Percentiles rank a stretch among this genome's conserved stretches.
Conservation (phyloP, 257 asterid species). For the Plantago elongata region DNA sequence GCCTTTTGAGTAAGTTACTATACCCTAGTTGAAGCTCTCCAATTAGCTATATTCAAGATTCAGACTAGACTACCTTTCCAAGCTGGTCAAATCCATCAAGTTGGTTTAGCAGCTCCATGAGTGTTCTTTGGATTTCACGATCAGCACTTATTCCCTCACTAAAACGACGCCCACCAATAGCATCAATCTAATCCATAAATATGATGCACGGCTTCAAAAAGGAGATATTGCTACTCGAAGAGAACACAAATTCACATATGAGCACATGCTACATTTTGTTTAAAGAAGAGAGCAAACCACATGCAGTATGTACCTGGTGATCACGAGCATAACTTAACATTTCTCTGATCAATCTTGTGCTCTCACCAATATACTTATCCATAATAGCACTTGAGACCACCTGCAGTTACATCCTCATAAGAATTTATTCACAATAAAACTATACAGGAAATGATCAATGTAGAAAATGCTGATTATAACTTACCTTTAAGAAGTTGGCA, state of each 20-base stretch:
- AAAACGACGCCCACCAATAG: conserved; percentile 90
- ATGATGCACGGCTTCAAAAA: conserved; percentile 80
- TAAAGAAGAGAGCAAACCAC: not conserved
- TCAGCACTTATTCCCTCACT: conserved; percentile 98
- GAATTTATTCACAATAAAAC: conserved; percentile 2
- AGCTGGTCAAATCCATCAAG: conserved; percentile 95
- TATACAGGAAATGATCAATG: not conserved
- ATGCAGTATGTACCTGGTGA: conserved; percentile 65
- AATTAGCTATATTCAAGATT: not conserved
- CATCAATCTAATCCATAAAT: conserved; percentile 96
- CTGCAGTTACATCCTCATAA: conserved; percentile 34
- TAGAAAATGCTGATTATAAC: not conserved
- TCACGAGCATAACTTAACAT: conserved; percentile 95
- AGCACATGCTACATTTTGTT: not conserved
- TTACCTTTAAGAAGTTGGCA: conserved; percentile 91
- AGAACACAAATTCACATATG: not conserved
- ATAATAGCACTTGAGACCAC: conserved; percentile 94
- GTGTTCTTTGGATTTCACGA: conserved; percentile 94
- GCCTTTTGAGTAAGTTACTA: conserved; percentile 58
- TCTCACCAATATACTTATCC: conserved; percentile 89
- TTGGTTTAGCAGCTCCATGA: conserved; percentile 91
- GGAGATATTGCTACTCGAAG: conserved; percentile 2
- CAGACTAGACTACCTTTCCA: conserved; percentile 58
- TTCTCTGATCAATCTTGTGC: conserved; percentile 86
- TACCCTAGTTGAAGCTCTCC: not conserved